Evolutionary conservation across 768 basidiomycete species (phyloP), one percentile per base, ranked within the genome.

Genomic region (Boletus tomentosulus): DNA sequence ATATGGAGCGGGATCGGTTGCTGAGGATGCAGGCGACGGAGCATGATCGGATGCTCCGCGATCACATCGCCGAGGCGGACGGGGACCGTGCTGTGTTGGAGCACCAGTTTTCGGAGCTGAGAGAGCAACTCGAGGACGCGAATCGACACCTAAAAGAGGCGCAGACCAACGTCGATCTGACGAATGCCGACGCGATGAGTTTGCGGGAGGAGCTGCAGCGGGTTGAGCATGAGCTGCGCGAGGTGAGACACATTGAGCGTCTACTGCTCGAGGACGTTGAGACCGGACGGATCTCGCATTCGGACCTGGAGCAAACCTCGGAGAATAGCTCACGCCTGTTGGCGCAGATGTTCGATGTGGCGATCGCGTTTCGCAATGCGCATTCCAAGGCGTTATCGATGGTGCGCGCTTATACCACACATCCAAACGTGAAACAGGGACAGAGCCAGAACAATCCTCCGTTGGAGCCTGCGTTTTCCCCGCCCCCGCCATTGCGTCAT

Each of bases 41-140:
- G 62, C 77, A 84, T 52, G 84, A 86, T 54, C 73, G 80, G 33
- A 69, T 77, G 42, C 83, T 97, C 57, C 82, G 92, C 1, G 93
- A 97, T 66, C 89, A 94, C 62, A 86, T 89, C 51, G 89, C 89
- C 3, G 95, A 98, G 69, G 90, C 93, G 13, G 92, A 97, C 63
- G 90, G 93, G 1, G 94, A 98, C 67, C 82, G 92, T 8, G 93
- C 94, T 0, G 92, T 96, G 13, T 75, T 97, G 44, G 93, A 97
- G 70, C 85, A 94, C 47, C 89, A 93, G 67, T 86, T 89, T 66
- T 83, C 80, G 38, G 89, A 90, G 65, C 72, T 90, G 35, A 79
- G 80, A 58, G 82, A 82, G 1, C 76, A 77, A 8, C 71, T 86
- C 47, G 88, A 87, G 51, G 76, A 79, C 53, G 74, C 78, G 13